phyloP scores from a whole-genome alignment of 2,329 filamentous ascomycete species.

The Trichothecium roseum region DNA sequence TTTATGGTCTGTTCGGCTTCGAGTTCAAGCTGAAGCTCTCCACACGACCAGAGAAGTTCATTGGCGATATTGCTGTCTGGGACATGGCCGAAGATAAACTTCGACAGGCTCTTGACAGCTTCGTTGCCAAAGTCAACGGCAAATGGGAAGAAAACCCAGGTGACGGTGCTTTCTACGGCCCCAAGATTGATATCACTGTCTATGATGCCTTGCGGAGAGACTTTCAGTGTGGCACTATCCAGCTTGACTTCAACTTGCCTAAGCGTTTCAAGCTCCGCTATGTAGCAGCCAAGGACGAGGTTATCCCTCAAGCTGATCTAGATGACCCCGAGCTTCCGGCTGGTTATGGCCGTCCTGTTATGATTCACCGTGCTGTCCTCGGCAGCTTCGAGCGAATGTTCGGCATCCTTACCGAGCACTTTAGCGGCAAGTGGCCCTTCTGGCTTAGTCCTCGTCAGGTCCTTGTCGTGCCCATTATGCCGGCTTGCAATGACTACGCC shows the following conservation, averaged over 20 bases:
- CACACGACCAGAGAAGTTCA: conserved; percentile 77
- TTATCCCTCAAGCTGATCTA: conserved; percentile 28
- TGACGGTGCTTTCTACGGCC: conserved; percentile 95
- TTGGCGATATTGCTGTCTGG: conserved; percentile 83
- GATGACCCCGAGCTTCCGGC: conserved; percentile 43
- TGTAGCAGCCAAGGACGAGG: conserved; percentile 41
- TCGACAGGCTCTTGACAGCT: conserved; percentile 67
- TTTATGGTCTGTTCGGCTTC: conserved; percentile 53
- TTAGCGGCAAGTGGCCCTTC: conserved; percentile 81
- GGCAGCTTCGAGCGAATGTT: conserved; percentile 59
- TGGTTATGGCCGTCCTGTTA: conserved; percentile 70
- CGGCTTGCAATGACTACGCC: conserved; percentile 70
- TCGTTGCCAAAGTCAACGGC: conserved; percentile 48
- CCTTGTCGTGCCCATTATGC: conserved; percentile 49
- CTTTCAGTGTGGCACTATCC: conserved; percentile 60
- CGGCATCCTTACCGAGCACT: conserved; percentile 74
- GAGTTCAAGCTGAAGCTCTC: conserved; percentile 92
- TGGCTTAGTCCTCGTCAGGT: conserved; percentile 81
- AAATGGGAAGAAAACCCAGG: conserved; percentile 88
- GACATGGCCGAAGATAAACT: conserved; percentile 77
- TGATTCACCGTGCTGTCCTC: conserved; percentile 76
- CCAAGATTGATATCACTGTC: conserved; percentile 97
- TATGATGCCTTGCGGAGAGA: conserved; percentile 73
- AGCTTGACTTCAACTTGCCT: conserved; percentile 78
- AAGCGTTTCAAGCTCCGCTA: conserved; percentile 30